Conservation (phyloP, 495 filamentous ascomycete species). For the Cercophora samala region DNA sequence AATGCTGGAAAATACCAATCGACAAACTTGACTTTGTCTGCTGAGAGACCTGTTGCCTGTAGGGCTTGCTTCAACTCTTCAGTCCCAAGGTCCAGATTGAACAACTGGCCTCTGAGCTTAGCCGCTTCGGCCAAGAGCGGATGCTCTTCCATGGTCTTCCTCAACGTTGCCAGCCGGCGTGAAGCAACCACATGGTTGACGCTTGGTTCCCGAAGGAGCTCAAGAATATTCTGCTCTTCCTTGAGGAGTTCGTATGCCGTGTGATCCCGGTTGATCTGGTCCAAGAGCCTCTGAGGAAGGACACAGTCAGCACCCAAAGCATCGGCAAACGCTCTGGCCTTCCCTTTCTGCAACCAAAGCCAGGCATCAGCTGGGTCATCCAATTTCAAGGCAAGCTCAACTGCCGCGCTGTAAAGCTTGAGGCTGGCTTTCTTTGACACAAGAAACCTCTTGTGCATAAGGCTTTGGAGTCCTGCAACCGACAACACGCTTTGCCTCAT, state of each 20-base stretch:
- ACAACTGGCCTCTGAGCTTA: not conserved
- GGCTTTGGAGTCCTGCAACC: not conserved
- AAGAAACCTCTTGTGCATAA: not conserved
- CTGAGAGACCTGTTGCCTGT: not conserved
- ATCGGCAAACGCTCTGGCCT: not conserved
- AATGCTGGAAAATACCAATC: not conserved
- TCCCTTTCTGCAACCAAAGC: not conserved
- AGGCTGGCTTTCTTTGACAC: not conserved
- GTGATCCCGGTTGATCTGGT: not conserved
- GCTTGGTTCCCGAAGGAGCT: not conserved
- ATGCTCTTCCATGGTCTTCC: not conserved
- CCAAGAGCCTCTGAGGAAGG: not conserved
- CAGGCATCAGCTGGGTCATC: not conserved
- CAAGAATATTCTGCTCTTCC: not conserved
- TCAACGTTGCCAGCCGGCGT: not conserved
- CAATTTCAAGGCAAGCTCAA: not conserved
- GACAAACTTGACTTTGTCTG: not conserved
- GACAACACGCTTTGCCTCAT: not conserved
- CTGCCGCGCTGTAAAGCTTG: not conserved
- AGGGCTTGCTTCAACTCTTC: not conserved
- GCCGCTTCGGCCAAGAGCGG: not conserved
- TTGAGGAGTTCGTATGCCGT: not conserved
- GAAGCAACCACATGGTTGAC: not conserved
- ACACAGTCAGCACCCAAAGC: not conserved
- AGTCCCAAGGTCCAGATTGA: not conserved